A percentile compares a stretch with the other conserved stretches of the same genome.
These are phyloP conservation scores for Mucor irregularis DNA, from an alignment of 371 early-diverging fungal species.

Conservation along the genomic window DNA sequence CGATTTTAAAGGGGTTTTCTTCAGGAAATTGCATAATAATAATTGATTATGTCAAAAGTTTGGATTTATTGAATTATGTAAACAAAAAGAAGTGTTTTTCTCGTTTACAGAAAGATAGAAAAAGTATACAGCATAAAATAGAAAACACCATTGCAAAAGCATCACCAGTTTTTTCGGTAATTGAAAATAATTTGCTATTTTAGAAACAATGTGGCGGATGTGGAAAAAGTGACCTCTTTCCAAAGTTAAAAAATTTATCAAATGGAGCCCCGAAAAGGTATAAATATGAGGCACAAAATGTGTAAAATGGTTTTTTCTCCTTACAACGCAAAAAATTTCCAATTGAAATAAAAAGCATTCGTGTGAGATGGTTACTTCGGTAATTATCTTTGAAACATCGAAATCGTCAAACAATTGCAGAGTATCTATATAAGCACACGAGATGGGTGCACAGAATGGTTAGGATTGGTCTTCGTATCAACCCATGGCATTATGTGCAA, in stretches of 20 bases:
- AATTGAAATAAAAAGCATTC: slow-evolving; percentile 41
- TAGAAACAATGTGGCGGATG: no score
- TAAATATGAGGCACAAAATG: slow-evolving; percentile 13
- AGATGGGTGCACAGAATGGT: slow-evolving; percentile 34
- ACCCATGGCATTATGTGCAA: slow-evolving; percentile 33
- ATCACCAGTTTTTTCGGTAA: no score
- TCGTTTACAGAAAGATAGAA: no score
- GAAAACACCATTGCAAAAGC: no score
- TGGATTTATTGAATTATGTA: no score
- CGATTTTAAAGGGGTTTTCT: no score
- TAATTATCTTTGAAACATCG: slow-evolving; percentile 33
- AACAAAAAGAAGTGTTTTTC: no score
- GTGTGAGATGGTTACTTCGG: slow-evolving; percentile 33
- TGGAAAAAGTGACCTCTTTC: neutral
- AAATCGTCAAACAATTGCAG: slow-evolving; percentile 43
- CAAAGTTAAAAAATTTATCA: neutral
- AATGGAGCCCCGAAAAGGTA: no score
- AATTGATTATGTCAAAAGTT: no score
- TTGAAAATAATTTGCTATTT: no score
- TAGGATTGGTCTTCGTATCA: slow-evolving; percentile 31
- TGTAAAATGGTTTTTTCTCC: slow-evolving; percentile 12
- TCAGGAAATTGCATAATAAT: no score
- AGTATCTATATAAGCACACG: slow-evolving; percentile 20
- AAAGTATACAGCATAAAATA: no score
- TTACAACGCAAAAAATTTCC: slow-evolving; percentile 29